Evolutionary conservation across 78 protist genomes (phyloP).

Genomic region (Creolimax fragrantissima): DNA sequence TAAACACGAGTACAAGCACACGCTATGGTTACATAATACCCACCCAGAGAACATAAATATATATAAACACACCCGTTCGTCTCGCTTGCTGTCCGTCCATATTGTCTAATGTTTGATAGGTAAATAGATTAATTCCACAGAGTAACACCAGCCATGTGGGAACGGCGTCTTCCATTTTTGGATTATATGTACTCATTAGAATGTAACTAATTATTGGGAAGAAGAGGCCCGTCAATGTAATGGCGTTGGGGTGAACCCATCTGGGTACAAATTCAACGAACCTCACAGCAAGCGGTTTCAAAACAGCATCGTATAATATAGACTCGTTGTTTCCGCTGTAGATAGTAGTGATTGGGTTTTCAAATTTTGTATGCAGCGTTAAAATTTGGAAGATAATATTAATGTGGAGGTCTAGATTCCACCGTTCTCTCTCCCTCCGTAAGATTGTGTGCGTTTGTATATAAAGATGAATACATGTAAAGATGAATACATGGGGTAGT

Average conservation of each 20-base stretch:
- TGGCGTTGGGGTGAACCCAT: not conserved
- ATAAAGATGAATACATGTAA: no score
- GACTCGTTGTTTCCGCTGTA: not conserved
- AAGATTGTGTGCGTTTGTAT: no score
- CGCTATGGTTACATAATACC: slow-evolving; percentile 46
- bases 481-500: no score
- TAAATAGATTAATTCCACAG: not conserved
- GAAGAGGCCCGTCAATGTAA: not conserved
- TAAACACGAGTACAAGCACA: slow-evolving; percentile 16
- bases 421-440: no score
- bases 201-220: not conserved
- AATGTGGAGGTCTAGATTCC: no score
- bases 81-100: slow-evolving; percentile 65
- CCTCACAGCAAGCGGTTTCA: not conserved
- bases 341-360: no score
- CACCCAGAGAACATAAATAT: not conserved
- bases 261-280: not conserved
- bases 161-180: not conserved
- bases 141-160: not conserved
- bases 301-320: not conserved
- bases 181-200: not conserved
- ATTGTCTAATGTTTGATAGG: slow-evolving; percentile 53
- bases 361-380: no score
- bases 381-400: no score
- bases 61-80: slow-evolving; percentile 28